Evolutionary conservation across 2,329 filamentous ascomycete species (phyloP).

Genomic region (Pleomassaria siparia): DNA sequence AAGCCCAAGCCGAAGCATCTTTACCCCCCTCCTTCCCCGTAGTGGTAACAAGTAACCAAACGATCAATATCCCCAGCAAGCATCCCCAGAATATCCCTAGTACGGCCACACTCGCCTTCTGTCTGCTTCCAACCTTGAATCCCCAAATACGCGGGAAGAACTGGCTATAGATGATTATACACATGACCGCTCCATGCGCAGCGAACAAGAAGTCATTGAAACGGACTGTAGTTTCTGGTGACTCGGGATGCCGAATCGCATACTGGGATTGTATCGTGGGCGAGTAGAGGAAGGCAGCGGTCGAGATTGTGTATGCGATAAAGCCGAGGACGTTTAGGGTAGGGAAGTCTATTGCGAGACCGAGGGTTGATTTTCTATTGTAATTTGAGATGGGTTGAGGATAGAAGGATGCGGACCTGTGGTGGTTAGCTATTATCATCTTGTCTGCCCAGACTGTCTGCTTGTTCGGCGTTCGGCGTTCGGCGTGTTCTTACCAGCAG

Average conservation of each 20-base stretch:
- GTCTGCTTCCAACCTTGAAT: slow-evolving; percentile 62
- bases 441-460: too few species aligned
- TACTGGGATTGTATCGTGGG: slow-evolving; percentile 78
- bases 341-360: slow-evolving; percentile 86
- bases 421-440: background rate
- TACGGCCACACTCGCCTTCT: slow-evolving; percentile 63
- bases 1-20: slow-evolving; percentile 58
- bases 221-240: slow-evolving; percentile 78
- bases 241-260: slow-evolving; percentile 71
- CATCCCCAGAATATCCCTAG: slow-evolving; percentile 71
- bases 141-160: slow-evolving; percentile 74
- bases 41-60: slow-evolving; percentile 49
- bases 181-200: slow-evolving; percentile 74
- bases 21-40: slow-evolving; percentile 47
- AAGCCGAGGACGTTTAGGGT: slow-evolving; percentile 74
- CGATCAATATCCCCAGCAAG: slow-evolving; percentile 56
- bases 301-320: slow-evolving; percentile 74
- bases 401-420: slow-evolving; percentile 85
- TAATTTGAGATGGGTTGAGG: slow-evolving; percentile 84
- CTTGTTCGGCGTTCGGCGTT: background rate
- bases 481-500: slow-evolving; percentile 25
- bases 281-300: slow-evolving; percentile 75
- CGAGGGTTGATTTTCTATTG: slow-evolving; percentile 72
- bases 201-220: slow-evolving; percentile 92
- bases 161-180: slow-evolving; percentile 73